Evolutionary conservation across 2,329 filamentous ascomycete genomes (phyloP), one percentile per base, ranked within the genome.

Genomic region (Remersonia thermophila): DNA sequence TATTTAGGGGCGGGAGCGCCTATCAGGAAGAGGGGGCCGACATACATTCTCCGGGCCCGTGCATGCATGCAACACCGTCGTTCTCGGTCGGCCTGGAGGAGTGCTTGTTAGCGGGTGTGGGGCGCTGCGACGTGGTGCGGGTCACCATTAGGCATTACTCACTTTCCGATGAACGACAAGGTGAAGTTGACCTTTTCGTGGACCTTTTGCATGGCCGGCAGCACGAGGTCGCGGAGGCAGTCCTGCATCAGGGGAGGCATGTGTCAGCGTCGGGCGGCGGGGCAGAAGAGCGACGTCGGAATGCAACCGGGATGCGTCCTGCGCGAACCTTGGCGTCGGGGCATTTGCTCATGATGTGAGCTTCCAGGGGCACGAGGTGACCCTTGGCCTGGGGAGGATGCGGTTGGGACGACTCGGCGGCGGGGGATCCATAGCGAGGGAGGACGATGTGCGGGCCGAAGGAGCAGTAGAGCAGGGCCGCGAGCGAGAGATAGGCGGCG

Each of bases 341-440:
- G 52, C 91, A 98, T 67, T 96, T 95, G 62, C 78, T 83, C 80
- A 96, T 98, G 50, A 96, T 91, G 57, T 96, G 89, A 38, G 85
- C 83, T 57, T 98, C 91, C 2, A 98, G 61, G 3, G 85, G 82
- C 4, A 96, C 80, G 39, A 40, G 35, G 9, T 23, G 20, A 9
- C 20, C 20, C 20, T 23, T 9, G 20, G 20, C 9, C 9, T 23
- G 5, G 20, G 20, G 5, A 23, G 20, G 20, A 5, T 5, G 20
- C 20, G 20, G 20, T 9, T 23, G 20, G 20, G 9, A 5, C 20
- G 20, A 23, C 5, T 23, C 20, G 5, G 20, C 16, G 3, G 20
- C n/a, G 2, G 30, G 18, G 6, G 26, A 28, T 14, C 7, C 2
- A 13, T 10, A 18, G 13, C 13, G 15, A n/a, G 15, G n/a, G 17